phyloP scores from a whole-genome alignment of 495 filamentous ascomycete species.

The Emericellopsis terricola region DNA sequence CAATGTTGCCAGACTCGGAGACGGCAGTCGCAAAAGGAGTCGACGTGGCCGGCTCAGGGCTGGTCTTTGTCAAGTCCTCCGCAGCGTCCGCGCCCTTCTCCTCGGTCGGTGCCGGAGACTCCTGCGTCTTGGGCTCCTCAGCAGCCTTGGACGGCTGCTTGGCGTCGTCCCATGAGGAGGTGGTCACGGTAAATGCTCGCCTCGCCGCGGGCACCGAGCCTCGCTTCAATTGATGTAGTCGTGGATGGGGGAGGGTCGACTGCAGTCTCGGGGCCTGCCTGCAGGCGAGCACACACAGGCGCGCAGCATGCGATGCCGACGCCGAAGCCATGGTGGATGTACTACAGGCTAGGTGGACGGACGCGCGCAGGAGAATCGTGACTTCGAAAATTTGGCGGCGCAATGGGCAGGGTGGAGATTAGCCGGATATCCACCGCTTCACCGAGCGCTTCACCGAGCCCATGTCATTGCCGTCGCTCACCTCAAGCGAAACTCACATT shows the following conservation, averaged over 20 bases:
- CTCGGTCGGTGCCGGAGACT: not conserved
- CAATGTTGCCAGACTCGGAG: not conserved
- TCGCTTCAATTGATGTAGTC: no score
- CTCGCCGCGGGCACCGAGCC: no score
- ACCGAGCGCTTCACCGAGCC: no score
- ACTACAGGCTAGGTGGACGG: no score
- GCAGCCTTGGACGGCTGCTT: not conserved
- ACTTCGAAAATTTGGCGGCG: slow-evolving; percentile 2
- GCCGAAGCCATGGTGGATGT: slow-evolving; percentile 3
- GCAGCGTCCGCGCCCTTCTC: not conserved
- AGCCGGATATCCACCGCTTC: no score
- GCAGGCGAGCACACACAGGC: slow-evolving; percentile 1
- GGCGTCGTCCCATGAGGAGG: not conserved
- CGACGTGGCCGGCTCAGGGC: not conserved
- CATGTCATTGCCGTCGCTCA: no score
- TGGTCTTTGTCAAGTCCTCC: not conserved
- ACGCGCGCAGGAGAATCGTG: no score
- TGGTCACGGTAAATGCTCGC: not conserved
- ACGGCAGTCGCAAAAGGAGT: no score
- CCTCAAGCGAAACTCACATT: no score
- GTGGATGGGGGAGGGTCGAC: not conserved
- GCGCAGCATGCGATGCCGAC: slow-evolving; percentile 2
- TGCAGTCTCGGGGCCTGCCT: not conserved
- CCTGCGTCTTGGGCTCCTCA: not conserved
- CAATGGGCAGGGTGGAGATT: no score